These are phyloP conservation scores for Immersiella caudata DNA, from an alignment of 495 filamentous ascomycete genomes.

Conservation along the genomic window DNA sequence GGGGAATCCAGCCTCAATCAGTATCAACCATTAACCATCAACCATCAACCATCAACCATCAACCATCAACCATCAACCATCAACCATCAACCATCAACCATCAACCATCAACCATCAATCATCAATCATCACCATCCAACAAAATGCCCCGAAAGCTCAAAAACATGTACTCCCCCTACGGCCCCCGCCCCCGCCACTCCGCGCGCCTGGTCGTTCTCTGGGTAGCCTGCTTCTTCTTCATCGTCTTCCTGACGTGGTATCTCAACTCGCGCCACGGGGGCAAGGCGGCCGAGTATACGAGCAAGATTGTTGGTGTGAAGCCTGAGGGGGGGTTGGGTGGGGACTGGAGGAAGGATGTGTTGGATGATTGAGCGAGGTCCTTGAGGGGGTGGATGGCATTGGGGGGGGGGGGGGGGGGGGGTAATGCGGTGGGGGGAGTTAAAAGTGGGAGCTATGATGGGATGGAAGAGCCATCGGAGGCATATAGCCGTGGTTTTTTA, in stretches of 20 bases:
- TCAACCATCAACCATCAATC: background rate
- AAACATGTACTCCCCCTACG: conserved; percentile 37
- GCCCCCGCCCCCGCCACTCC: conserved; percentile 37
- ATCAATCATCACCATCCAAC: background rate
- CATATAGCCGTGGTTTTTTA: no score
- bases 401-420: no score
- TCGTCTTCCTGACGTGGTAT: conserved; percentile 38
- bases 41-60: no score
- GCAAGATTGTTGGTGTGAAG: conserved; percentile 14
- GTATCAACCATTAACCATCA: no score
- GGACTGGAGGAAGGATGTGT: background rate
- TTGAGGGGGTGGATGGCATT: background rate
- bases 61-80: no score
- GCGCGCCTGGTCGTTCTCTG: conserved; percentile 36
- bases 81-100: no score
- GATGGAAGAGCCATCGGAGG: no score
- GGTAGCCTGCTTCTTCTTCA: conserved; percentile 34
- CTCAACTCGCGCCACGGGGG: conserved; percentile 29
- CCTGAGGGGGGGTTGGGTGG: background rate
- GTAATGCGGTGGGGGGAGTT: no score
- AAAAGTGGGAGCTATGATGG: no score
- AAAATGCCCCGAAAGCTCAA: conserved; percentile 3
- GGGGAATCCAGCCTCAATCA: no score
- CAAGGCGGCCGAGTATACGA: conserved; percentile 21
- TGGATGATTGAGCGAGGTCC: background rate